Percentiles rank a stretch among this genome's conserved stretches.
Conservation (phyloP, 106 monocot genomes). For the Apostasia shenzhenica region DNA sequence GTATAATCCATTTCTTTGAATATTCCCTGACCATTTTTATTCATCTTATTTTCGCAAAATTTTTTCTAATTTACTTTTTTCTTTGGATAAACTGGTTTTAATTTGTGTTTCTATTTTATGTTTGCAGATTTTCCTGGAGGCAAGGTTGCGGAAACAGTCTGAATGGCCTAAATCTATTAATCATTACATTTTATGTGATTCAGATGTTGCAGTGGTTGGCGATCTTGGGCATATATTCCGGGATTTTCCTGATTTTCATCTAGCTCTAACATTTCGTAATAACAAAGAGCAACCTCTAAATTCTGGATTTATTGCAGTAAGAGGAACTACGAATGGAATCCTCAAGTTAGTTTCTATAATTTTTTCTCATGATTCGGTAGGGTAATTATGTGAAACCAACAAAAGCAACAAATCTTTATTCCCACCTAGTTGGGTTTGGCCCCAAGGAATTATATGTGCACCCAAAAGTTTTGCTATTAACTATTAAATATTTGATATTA, state of each 20-base stretch:
- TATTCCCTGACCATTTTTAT: too few relatives aligned
- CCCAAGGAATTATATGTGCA: too few relatives aligned
- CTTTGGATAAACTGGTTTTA: neutral
- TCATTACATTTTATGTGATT: constrained; percentile 85
- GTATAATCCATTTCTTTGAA: too few relatives aligned
- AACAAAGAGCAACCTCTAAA: constrained; percentile 94
- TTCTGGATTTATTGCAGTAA: constrained; percentile 95
- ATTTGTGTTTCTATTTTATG: neutral
- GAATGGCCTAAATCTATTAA: constrained; percentile 19
- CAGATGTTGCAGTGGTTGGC: constrained; percentile 87
- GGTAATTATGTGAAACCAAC: too few relatives aligned
- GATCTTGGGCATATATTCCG: constrained; percentile 78
- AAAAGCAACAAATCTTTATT: too few relatives aligned
- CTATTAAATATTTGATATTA: too few relatives aligned
- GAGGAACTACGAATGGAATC: constrained; percentile 75
- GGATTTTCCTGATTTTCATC: constrained; percentile 63
- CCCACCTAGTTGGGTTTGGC: too few relatives aligned
- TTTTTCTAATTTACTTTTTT: too few relatives aligned
- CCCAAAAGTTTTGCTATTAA: too few relatives aligned
- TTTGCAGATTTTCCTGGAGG: constrained; percentile 64
- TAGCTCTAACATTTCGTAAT: constrained; percentile 92
- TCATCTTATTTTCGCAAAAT: too few relatives aligned
- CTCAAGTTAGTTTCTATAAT: constrained; percentile 41
- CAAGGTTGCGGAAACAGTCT: constrained; percentile 26
- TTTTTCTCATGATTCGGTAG: neutral